Conservation (phyloP, 164 flowering plant species). For the Piper betle region DNA sequence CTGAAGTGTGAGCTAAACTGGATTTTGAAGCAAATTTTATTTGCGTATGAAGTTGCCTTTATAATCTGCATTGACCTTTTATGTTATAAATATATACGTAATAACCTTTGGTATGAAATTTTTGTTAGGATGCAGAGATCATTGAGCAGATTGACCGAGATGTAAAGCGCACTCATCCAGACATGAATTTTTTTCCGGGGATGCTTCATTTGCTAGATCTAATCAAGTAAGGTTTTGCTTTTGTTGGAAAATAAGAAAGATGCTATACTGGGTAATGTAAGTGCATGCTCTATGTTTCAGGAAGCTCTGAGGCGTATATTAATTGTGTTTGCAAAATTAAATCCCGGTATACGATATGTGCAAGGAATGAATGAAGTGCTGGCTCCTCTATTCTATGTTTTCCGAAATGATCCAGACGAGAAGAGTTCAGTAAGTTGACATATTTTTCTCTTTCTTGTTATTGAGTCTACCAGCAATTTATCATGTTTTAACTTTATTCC, state of each 20-base stretch:
- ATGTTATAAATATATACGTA: not conserved
- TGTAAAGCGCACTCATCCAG: slow-evolving; percentile 98
- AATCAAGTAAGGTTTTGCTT: slow-evolving; percentile 49
- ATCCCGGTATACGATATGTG: slow-evolving; percentile 95
- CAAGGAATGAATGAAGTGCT: slow-evolving; percentile 99
- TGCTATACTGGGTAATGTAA: slow-evolving; percentile 1
- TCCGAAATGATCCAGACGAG: slow-evolving; percentile 78
- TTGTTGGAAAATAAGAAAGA: not conserved
- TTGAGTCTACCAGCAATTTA: not conserved
- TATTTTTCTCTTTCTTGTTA: not conserved
- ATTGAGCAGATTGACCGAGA: slow-evolving; percentile 93
- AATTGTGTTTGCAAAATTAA: slow-evolving; percentile 85
- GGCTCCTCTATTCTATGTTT: slow-evolving; percentile 88
- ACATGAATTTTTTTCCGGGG: slow-evolving; percentile 87
- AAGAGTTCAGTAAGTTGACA: slow-evolving; percentile 56
- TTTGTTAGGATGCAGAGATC: slow-evolving; percentile 74
- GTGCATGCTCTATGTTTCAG: slow-evolving; percentile 11
- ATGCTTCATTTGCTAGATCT: slow-evolving; percentile 50
- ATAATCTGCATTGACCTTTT: too few species aligned
- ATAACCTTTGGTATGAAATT: not conserved
- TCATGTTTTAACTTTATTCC: not conserved
- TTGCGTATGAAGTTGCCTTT: too few species aligned
- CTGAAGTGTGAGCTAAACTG: not conserved
- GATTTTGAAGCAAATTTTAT: too few species aligned
- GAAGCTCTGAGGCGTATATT: slow-evolving; percentile 76